Percentiles rank a stretch among this genome's conserved stretches.
Evolutionary conservation across 2,329 filamentous ascomycete genomes (phyloP).

Genomic region (Cadophora gregata): DNA sequence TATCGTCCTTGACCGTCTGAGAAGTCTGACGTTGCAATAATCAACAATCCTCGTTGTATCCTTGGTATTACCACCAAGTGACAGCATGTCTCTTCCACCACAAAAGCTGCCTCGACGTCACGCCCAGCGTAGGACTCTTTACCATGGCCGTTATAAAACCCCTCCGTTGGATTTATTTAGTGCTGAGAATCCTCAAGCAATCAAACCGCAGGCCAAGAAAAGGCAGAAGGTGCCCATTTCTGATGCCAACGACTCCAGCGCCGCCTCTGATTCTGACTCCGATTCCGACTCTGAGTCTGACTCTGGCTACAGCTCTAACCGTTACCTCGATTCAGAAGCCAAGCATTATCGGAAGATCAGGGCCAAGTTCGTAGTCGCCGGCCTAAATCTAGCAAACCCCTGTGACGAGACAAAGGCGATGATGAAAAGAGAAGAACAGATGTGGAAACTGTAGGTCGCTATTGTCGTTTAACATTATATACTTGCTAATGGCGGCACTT

Average conservation of each 20-base stretch:
- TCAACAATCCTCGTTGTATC: neutral
- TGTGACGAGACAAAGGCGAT: conserved; percentile 33
- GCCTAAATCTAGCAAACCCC: conserved; percentile 34
- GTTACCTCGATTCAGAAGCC: conserved; percentile 11
- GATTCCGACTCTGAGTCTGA: conserved; percentile 10
- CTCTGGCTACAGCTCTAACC: conserved; percentile 19
- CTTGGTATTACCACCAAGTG: neutral
- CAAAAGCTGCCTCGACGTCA: conserved; percentile 7
- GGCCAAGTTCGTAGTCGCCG: conserved; percentile 31
- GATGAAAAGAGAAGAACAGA: conserved; percentile 31
- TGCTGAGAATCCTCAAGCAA: conserved; percentile 1
- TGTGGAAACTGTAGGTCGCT: conserved; percentile 33
- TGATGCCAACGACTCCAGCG: conserved; percentile 8
- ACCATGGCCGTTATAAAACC: neutral
- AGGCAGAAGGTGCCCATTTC: neutral
- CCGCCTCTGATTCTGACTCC: neutral
- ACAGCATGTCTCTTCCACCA: neutral
- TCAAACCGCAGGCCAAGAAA: neutral
- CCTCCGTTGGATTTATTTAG: neutral
- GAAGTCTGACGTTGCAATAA: neutral
- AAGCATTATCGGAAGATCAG: conserved; percentile 33
- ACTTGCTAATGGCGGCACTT: conserved; percentile 23
- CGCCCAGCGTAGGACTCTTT: conserved; percentile 7
- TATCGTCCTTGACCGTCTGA: neutral
- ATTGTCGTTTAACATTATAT: conserved; percentile 16